phyloP scores from a whole-genome alignment of 352 stramenopile genomes.

The Phytophthora litchii region DNA sequence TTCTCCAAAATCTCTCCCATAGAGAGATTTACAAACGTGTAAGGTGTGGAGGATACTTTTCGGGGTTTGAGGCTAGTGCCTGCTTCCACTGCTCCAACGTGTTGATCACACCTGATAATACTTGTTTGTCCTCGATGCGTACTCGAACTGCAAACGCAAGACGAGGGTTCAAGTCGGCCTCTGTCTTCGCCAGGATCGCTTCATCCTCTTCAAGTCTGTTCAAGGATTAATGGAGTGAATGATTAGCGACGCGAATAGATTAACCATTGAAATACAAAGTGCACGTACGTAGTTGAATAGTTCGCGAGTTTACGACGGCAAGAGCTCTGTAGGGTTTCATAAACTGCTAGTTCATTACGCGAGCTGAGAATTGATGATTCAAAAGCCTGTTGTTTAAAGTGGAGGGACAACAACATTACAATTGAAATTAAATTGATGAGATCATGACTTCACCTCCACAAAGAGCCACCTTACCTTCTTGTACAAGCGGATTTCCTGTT shows the following conservation, averaged over 20 bases:
- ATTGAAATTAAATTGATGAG: slow-evolving; percentile 3
- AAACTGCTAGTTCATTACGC: slow-evolving; percentile 64
- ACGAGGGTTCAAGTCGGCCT: slow-evolving; percentile 27
- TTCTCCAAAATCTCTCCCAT: slow-evolving; percentile 1
- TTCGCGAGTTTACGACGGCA: slow-evolving; percentile 50
- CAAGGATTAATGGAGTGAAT: not conserved
- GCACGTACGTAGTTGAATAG: slow-evolving; percentile 57
- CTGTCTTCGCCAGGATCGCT: slow-evolving; percentile 30
- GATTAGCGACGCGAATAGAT: not conserved
- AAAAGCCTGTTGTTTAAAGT: slow-evolving; percentile 39
- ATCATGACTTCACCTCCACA: not conserved
- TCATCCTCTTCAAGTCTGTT: slow-evolving; percentile 55
- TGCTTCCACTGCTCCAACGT: slow-evolving; percentile 54
- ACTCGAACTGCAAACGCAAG: slow-evolving; percentile 47
- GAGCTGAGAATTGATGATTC: slow-evolving; percentile 43
- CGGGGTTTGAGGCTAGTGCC: slow-evolving; percentile 25
- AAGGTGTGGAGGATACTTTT: slow-evolving; percentile 41
- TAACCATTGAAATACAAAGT: not conserved
- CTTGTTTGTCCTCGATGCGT: slow-evolving; percentile 59
- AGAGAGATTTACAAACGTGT: slow-evolving; percentile 22
- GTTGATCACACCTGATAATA: slow-evolving; percentile 38
- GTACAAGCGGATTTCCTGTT: slow-evolving; percentile 56
- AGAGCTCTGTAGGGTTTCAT: slow-evolving; percentile 50
- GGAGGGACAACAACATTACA: not conserved
- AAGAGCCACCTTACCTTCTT: slow-evolving; percentile 38